phyloP scores from a whole-genome alignment of 331 rosid genomes.

The Prunus yedoensis region DNA sequence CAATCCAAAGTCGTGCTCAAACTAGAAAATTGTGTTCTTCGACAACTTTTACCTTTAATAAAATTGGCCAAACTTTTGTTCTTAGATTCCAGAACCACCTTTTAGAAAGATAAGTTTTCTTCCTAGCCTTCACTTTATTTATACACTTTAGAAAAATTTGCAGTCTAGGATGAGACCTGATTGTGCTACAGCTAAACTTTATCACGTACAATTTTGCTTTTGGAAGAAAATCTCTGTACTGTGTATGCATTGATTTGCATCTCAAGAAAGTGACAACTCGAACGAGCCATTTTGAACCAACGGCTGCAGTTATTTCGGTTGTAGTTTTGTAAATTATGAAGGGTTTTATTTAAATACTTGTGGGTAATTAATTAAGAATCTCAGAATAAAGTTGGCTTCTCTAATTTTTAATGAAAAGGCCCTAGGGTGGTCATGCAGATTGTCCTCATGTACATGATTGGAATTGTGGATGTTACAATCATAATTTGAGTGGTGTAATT shows the following conservation, averaged over 20 bases:
- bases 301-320: slow-evolving; percentile 15
- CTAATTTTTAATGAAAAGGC: background rate
- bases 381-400: background rate
- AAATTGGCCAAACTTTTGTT: slow-evolving; percentile 27
- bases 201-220: slow-evolving; percentile 12
- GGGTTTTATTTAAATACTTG: background rate
- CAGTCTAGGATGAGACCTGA: slow-evolving; percentile 32
- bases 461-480: background rate
- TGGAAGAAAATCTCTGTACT: background rate
- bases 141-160: slow-evolving; percentile 50
- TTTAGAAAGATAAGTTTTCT: slow-evolving; percentile 16
- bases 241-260: background rate
- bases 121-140: slow-evolving; percentile 27
- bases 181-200: slow-evolving; percentile 35
- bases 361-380: background rate
- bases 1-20: slow-evolving; percentile 29
- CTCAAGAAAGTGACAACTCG: background rate
- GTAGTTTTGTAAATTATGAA: too few relatives aligned
- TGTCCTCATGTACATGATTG: background rate
- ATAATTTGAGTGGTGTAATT: too few relatives aligned
- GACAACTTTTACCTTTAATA: slow-evolving; percentile 32
- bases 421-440: background rate
- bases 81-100: slow-evolving; percentile 43
- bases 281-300: background rate
- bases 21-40: background rate